Evolutionary conservation across 768 basidiomycete genomes (phyloP), one percentile per base, ranked within the genome.

Genomic region (Sarcomyxa edulis): DNA sequence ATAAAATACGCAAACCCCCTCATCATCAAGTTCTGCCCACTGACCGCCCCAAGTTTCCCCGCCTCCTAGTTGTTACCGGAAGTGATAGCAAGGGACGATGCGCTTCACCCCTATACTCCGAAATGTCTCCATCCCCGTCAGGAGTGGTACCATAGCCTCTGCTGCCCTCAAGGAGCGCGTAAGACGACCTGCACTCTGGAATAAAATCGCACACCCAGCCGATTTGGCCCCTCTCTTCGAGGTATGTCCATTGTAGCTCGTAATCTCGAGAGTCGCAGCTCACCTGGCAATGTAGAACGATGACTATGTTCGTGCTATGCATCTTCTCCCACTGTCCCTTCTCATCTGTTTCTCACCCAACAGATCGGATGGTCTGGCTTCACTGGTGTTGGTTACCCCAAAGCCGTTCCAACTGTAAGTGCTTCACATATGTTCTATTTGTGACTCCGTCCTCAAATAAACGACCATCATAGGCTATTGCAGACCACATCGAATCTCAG

Each of bases 361-460:
- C 51, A 72, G 69, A 71, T 72, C 44, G 71, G 69, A 23, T 72
- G 68, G 66, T 69, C 68, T 26, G 71, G 69, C 4, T 72, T 71
- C 46, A 72, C 69, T 15, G 71, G 71, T 16, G 71, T 72, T 7
- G 71, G 71, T 10, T 72, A 72, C 45, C 71, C 71, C 18, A 71
- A 72, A 44, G 53, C 51, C 3, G 60, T 68, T 18, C 71, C 69
- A 12, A 62, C 66, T 0, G 68, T 68, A 41, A 23, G 64, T 60
- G 14, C 31, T 12, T 30, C n/a, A n/a, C n/a, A n/a, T n/a, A n/a
- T 24, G 11, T 32, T 20, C 19, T 14, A 37, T 10, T 19, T 25
- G 7, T 31, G 16, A 1, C 24, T 8, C n/a, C n/a, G n/a, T n/a
- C n/a, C n/a, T n/a, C n/a, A n/a, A n/a, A n/a, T n/a, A n/a, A n/a